phyloP scores from a whole-genome alignment of 208 protist species.

The Jaenimonas drosophilae region DNA sequence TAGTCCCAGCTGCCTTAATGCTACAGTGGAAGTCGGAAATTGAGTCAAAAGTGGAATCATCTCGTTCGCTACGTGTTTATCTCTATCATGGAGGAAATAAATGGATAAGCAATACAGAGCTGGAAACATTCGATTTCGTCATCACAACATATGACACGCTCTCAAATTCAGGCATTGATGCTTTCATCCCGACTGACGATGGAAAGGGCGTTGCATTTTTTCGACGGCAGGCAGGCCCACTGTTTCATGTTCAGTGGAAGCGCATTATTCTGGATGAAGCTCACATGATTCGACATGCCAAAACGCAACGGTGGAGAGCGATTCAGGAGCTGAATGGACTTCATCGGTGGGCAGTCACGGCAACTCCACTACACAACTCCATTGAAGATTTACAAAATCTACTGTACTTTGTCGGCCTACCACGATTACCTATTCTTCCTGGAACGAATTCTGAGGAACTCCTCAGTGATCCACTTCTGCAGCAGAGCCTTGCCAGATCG shows the following conservation, averaged over 20 bases:
- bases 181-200: constrained; percentile 59
- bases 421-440: constrained; percentile 64
- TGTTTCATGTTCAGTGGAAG: constrained; percentile 89
- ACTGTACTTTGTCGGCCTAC: constrained; percentile 72
- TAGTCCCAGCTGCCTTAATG: constrained; percentile 88
- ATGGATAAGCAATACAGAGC: constrained; percentile 46
- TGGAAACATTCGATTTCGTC: constrained; percentile 89
- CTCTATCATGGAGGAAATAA: constrained; percentile 81
- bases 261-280: constrained; percentile 93
- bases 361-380: constrained; percentile 91
- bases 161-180: constrained; percentile 42
- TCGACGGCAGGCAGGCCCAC: constrained; percentile 49
- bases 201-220: constrained; percentile 42
- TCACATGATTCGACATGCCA: constrained; percentile 87
- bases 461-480: constrained; percentile 63
- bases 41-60: constrained; percentile 55
- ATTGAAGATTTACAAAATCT: constrained; percentile 90
- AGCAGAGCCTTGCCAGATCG: constrained; percentile 72
- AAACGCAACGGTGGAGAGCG: constrained; percentile 78
- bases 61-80: constrained; percentile 42
- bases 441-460: constrained; percentile 61
- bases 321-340: constrained; percentile 71
- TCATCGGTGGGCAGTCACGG: constrained; percentile 88
- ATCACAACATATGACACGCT: constrained; percentile 90
- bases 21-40: constrained; percentile 90